Base-by-base conservation (phyloP, 2,329 filamentous ascomycete genomes). In the Tolypocladium album region DNA sequence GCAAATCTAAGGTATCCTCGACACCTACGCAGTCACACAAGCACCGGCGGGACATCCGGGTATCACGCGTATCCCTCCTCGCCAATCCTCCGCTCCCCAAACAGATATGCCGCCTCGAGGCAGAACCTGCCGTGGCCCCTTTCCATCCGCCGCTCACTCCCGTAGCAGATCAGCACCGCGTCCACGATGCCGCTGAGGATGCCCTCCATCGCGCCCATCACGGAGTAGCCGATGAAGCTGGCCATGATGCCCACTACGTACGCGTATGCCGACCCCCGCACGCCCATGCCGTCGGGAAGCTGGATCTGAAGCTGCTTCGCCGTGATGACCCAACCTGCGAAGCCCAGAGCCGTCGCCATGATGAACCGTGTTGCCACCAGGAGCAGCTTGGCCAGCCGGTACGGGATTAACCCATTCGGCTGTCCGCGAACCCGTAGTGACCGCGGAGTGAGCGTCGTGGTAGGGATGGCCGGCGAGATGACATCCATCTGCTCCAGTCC, bases 271-370 rank as follows among this genome's bases (percentile, higher is more conserved):
- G 91, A 96, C 11, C 94, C 94, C 55, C 84, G 84, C 57, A 88
- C 71, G 0, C 83, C 82, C 58, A 73, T 65, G 1, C 80, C 80
- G 45, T 78, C 81, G 60, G 73, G 86, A 61, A 76, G 75, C 69
- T 76, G 78, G 24, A 94, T 78, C 58, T 82, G 79, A 4, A 97
- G 78, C 73, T 89, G 87, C 63, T 90, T 87, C 13, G 94, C 92
- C 42, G 92, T 96, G 55, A 90, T 89, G 11, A 97, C 90, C 94
- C 94, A 99, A n/a, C 91, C 93, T 4, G 90, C 92, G 68, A 97
- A 96, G 0, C 93, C 93, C 38, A 99, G 83, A 0, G 87, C 89
- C 55, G 92, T 85, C 0, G 91, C 90, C 85, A 97, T 96, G 68
- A 97, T 89, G 70, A 93, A 89, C 22, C 93, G 86, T 1, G 92